Percentiles rank a stretch among this genome's conserved stretches.
These are phyloP conservation scores for Jatropha curcas DNA, from an alignment of 345 rosid genomes.

Conservation along the genomic window DNA sequence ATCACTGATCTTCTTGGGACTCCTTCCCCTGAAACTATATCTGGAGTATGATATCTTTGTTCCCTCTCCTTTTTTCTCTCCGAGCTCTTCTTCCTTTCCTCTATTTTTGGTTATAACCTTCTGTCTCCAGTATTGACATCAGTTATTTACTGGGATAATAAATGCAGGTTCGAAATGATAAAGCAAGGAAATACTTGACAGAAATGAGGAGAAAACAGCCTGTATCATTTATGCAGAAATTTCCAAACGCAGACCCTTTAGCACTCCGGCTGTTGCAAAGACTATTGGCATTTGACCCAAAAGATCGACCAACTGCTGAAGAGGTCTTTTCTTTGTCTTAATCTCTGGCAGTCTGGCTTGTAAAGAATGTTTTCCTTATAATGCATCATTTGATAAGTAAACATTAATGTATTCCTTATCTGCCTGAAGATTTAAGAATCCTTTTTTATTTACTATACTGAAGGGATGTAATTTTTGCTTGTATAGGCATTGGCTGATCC, in stretches of 20 bases:
- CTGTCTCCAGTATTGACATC: neutral
- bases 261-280: slow-evolving; percentile 76
- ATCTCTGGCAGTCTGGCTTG: slow-evolving; percentile 8
- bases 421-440: neutral
- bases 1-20: slow-evolving; percentile 97
- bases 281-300: slow-evolving; percentile 92
- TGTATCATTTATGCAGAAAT: slow-evolving; percentile 74
- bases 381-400: neutral
- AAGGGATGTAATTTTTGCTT: slow-evolving; percentile 2
- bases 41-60: slow-evolving; percentile 58
- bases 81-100: neutral
- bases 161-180: slow-evolving; percentile 88
- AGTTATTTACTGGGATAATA: neutral
- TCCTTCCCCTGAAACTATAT: slow-evolving; percentile 76
- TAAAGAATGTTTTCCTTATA: neutral
- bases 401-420: neutral
- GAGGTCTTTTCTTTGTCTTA: slow-evolving; percentile 50
- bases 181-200: slow-evolving; percentile 79
- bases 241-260: slow-evolving; percentile 81
- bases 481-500: slow-evolving; percentile 89
- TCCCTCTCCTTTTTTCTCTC: slow-evolving; percentile 5
- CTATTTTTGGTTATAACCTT: neutral
- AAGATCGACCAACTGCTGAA: slow-evolving; percentile 89
- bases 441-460: slow-evolving; percentile 3
- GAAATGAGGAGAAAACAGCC: slow-evolving; percentile 82